A percentile compares a stretch with the other conserved stretches of the same genome.
Conservation (phyloP, 2,329 filamentous ascomycete species). For the Pseudogymnoascus sp. region DNA sequence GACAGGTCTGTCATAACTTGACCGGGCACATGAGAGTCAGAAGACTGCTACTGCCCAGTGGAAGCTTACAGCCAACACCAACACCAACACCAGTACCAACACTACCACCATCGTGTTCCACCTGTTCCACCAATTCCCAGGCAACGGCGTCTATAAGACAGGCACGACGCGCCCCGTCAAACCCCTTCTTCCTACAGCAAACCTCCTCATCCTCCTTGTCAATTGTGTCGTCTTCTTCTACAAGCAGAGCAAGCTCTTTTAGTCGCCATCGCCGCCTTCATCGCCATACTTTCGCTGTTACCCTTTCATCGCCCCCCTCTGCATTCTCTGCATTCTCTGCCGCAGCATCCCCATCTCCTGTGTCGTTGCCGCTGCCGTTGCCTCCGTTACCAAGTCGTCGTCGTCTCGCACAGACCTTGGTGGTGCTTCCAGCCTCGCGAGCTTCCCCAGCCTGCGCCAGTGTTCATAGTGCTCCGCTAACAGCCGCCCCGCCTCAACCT, state of each 20-base stretch:
- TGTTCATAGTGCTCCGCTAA: slow-evolving; percentile 6
- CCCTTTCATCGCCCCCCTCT: not conserved
- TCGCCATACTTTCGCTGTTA: not conserved
- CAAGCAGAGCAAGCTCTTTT: not conserved
- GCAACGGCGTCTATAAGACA: slow-evolving; percentile 5
- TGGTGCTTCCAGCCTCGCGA: not conserved
- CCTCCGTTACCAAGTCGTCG: not conserved
- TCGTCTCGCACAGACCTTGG: slow-evolving; percentile 6
- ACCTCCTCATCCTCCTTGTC: not conserved
- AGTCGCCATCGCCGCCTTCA: not conserved
- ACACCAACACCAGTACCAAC: not conserved
- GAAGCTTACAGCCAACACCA: not conserved
- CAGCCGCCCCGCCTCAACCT: slow-evolving; percentile 1
- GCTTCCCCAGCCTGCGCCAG: not conserved
- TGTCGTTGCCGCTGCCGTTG: not conserved
- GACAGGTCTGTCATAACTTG: not conserved
- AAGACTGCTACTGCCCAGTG: not conserved
- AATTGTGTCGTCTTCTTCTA: not conserved
- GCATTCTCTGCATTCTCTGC: not conserved
- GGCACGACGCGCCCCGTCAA: not conserved
- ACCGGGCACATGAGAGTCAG: not conserved
- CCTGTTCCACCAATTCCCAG: not conserved
- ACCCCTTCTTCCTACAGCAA: not conserved
- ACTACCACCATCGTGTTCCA: not conserved
- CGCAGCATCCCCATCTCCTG: not conserved